Evolutionary conservation across 306 rosid species (phyloP).

Genomic region (Senna tora): DNA sequence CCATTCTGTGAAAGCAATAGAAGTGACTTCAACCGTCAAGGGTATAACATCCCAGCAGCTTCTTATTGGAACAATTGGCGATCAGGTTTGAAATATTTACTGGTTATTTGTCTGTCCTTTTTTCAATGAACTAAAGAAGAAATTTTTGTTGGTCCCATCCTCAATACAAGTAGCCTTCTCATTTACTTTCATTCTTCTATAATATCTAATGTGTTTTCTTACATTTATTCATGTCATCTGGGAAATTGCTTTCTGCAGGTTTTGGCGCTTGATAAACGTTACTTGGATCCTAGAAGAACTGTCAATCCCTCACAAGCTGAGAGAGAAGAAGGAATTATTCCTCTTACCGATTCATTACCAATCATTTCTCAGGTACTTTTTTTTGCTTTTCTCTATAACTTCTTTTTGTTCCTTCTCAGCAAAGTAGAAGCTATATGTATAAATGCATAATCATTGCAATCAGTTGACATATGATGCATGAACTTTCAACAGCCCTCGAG

Average conservation of each 20-base stretch:
- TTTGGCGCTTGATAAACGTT: slow-evolving; percentile 94
- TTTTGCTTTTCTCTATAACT: not conserved
- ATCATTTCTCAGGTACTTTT: slow-evolving; percentile 79
- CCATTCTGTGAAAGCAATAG: slow-evolving; percentile 86
- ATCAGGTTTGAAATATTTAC: slow-evolving; percentile 70
- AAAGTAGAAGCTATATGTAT: not conserved
- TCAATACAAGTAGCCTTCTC: slow-evolving; percentile 7
- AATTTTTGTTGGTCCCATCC: not conserved
- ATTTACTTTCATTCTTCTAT: slow-evolving; percentile 13
- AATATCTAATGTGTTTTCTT: slow-evolving; percentile 29
- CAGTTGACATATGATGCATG: slow-evolving; percentile 6
- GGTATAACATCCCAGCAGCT: slow-evolving; percentile 97
- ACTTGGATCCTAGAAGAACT: slow-evolving; percentile 88
- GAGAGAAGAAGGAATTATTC: slow-evolving; percentile 95
- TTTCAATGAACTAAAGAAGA: slow-evolving; percentile 6
- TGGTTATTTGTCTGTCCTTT: slow-evolving; percentile 8
- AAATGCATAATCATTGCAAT: not conserved
- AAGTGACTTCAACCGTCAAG: slow-evolving; percentile 89
- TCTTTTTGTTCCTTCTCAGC: not conserved
- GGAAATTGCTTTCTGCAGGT: slow-evolving; percentile 52
- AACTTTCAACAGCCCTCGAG: not conserved
- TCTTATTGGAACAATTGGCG: slow-evolving; percentile 88
- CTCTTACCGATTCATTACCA: slow-evolving; percentile 92
- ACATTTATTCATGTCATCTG: slow-evolving; percentile 14
- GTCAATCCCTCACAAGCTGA: slow-evolving; percentile 83